Conservation (phyloP, 345 rosid genomes). For the Eucalyptus shirleyi region DNA sequence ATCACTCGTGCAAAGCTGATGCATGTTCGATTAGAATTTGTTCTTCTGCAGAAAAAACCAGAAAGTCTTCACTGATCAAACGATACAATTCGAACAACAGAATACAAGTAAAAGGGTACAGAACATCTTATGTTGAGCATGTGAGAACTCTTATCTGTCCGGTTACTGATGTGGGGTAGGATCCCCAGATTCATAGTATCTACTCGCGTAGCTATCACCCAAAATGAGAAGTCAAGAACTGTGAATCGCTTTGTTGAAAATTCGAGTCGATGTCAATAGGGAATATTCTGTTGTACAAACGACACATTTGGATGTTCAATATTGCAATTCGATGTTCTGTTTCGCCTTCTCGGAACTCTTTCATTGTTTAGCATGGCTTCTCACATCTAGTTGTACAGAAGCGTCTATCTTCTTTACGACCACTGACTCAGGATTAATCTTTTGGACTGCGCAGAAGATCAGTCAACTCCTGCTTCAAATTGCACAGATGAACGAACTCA, state of each 20-base stretch:
- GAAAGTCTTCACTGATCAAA: background rate
- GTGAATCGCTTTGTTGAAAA: background rate
- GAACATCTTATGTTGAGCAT: background rate
- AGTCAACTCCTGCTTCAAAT: slow-evolving; percentile 25
- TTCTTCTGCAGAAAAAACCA: background rate
- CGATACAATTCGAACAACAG: background rate
- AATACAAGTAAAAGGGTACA: background rate
- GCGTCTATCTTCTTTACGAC: background rate
- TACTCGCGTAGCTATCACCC: background rate
- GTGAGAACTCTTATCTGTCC: background rate
- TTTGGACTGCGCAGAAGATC: slow-evolving; percentile 19
- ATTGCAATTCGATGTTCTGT: background rate
- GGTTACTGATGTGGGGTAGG: background rate
- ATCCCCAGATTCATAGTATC: background rate
- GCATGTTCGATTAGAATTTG: background rate
- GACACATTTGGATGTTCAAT: background rate
- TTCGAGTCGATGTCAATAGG: background rate
- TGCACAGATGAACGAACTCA: slow-evolving; percentile 18
- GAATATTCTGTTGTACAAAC: background rate
- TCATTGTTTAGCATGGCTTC: background rate
- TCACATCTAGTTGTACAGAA: background rate
- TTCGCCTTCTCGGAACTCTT: background rate
- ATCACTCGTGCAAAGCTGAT: background rate
- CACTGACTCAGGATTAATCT: background rate
- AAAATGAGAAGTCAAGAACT: background rate